Base-by-base conservation (phyloP, 2,329 filamentous ascomycete species). In the Apiospora pterosperma region DNA sequence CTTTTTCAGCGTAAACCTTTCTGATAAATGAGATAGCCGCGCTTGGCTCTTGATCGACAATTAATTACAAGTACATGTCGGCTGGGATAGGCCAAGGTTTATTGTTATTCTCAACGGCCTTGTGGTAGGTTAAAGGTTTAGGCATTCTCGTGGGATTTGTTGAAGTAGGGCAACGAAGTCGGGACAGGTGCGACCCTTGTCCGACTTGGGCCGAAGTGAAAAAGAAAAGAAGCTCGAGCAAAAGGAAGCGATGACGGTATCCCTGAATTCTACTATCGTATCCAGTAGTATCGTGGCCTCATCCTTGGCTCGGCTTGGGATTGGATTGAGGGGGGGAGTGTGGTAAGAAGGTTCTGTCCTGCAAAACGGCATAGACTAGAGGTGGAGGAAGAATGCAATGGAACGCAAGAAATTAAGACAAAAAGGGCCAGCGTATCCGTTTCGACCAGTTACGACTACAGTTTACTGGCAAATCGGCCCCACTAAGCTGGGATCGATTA, bases 41-140 rank as follows among this genome's bases (percentile, higher is more conserved):
- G 48, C 28, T 55, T 55, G 28, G 48, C 48, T 5, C n/a, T 19
- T 34, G 28, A 55, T 55, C 48, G 28, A 31, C 48, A 4, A 55
- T 34, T 5, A 34, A 19, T 55, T 55, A 11, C 48, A 11, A 16
- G 19, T 3, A 5, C 6, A 55, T 34, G 8, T n/a, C 11, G 44
- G 16, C 8, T 31, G 16, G 44, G 48, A 16, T n/a, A 55, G 48
- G 4, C 48, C 48, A 10, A 34, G 16, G 48, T 19, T 55, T 55
- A 28, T 55, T 55, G n/a, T n/a, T n/a, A n/a, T n/a, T 55, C 48
- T 55, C 48, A 55, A 55, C 48, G 48, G 48, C 48, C n/a, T 55
- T 28, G 48, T 34, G 48, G n/a, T n/a, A n/a, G n/a, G n/a, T n/a
- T n/a, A n/a, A n/a, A n/a, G 16, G 48, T 34, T 55, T 55, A 28